Conservation (phyloP, 768 basidiomycete genomes). For the Rhodotorula graminis region DNA sequence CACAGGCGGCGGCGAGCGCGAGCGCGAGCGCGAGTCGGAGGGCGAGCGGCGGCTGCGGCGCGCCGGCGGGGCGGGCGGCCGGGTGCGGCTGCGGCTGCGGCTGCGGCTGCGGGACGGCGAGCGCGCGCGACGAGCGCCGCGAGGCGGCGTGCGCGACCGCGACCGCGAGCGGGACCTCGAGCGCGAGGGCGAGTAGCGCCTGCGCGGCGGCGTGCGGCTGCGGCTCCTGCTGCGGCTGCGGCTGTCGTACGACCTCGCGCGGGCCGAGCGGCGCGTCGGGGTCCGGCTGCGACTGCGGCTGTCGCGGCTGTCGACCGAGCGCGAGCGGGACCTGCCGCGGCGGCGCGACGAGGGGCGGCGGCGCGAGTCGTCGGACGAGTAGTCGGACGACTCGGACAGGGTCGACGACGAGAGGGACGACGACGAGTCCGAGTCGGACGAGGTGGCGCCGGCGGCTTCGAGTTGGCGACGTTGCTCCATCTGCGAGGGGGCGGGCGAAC, state of each 20-base stretch:
- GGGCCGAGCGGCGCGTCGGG: neutral
- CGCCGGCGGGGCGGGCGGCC: neutral
- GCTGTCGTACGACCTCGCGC: neutral
- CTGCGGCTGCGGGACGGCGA: neutral
- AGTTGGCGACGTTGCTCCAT: slow-evolving; percentile 37
- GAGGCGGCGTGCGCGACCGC: slow-evolving; percentile 1
- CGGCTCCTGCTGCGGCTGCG: neutral
- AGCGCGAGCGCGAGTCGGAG: slow-evolving; percentile 2
- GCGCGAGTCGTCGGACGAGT: slow-evolving; percentile 27
- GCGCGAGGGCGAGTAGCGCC: slow-evolving; percentile 22
- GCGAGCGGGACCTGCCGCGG: slow-evolving; percentile 2
- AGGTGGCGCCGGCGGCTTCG: slow-evolving; percentile 23
- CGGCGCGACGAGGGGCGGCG: neutral
- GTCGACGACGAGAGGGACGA: slow-evolving; percentile 39
- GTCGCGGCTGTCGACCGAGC: slow-evolving; percentile 21
- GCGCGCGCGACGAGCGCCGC: neutral
- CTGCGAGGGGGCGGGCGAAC: neutral
- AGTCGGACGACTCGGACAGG: slow-evolving; percentile 40
- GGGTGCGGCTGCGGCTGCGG: neutral
- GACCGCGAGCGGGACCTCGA: slow-evolving; percentile 7
- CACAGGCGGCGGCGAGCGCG: neutral
- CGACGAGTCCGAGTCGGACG: slow-evolving; percentile 41
- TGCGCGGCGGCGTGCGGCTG: slow-evolving; percentile 16
- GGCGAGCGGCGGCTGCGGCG: slow-evolving; percentile 5
- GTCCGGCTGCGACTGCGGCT: slow-evolving; percentile 21